A percentile compares a stretch with the other conserved stretches of the same genome.
These are phyloP conservation scores for Aspergillus coremiiformis DNA, from an alignment of 495 filamentous ascomycete species.

Conservation along the genomic window DNA sequence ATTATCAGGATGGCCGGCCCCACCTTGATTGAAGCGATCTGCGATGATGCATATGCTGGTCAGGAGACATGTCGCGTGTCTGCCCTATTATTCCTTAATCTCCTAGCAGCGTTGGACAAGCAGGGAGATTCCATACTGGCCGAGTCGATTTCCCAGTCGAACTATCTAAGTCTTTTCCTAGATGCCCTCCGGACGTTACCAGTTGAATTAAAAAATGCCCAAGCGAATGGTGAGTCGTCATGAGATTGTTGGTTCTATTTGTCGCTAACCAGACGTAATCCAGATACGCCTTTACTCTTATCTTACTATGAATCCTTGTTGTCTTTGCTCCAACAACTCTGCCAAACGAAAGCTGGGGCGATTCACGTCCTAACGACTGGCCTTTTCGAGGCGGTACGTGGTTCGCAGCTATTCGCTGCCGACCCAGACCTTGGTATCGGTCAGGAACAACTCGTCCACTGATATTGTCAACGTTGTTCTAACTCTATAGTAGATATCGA, in stretches of 20 bases:
- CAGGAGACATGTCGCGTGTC: constrained; percentile 74
- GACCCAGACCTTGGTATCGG: constrained; percentile 89
- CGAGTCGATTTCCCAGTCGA: constrained; percentile 71
- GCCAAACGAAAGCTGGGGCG: constrained; percentile 71
- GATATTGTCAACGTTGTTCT: constrained; percentile 4
- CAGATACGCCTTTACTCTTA: constrained; percentile 48
- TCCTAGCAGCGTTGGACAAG: constrained; percentile 59
- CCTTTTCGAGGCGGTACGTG: constrained; percentile 74
- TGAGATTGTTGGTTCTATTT: background rate
- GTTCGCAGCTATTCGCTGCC: constrained; percentile 73
- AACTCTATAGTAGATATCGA: constrained; percentile 48
- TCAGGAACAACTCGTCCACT: constrained; percentile 29
- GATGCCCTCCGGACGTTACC: constrained; percentile 71
- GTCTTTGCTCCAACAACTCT: constrained; percentile 74
- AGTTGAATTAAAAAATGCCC: constrained; percentile 50
- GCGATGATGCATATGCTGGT: constrained; percentile 86
- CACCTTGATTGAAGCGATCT: constrained; percentile 73
- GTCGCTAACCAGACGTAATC: constrained; percentile 12
- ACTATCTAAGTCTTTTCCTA: constrained; percentile 83
- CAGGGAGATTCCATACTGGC: constrained; percentile 63
- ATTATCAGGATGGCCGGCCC: constrained; percentile 71
- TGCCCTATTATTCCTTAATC: constrained; percentile 67
- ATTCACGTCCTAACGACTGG: constrained; percentile 76
- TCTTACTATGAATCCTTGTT: constrained; percentile 70
- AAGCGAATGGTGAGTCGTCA: constrained; percentile 40